Conservation (phyloP, 345 rosid species). For the Conringia planisiliqua region DNA sequence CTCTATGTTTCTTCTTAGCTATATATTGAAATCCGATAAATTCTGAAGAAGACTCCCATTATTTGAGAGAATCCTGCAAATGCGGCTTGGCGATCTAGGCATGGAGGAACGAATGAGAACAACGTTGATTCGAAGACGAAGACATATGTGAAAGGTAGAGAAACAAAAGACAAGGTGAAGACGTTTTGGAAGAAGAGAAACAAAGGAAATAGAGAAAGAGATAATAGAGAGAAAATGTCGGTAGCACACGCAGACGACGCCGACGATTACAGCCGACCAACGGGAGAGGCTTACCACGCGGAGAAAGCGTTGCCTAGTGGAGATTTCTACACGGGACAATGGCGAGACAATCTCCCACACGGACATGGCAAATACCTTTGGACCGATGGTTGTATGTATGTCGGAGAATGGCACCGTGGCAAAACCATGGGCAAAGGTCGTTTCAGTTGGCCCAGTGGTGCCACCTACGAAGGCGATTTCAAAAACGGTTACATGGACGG, state of each 20-base stretch:
- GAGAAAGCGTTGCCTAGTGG: constrained; percentile 64
- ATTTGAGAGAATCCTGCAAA: neutral
- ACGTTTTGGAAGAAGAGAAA: constrained; percentile 29
- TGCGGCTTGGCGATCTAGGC: constrained; percentile 12
- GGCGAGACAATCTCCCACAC: constrained; percentile 66
- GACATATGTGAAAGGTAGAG: constrained; percentile 27
- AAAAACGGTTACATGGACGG: constrained; percentile 89
- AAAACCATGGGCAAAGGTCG: constrained; percentile 76
- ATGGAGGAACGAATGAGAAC: constrained; percentile 24
- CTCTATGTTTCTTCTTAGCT: neutral
- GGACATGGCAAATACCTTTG: constrained; percentile 85
- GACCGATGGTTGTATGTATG: constrained; percentile 94
- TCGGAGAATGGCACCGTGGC: constrained; percentile 82
- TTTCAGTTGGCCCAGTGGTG: constrained; percentile 92
- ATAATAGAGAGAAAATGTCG: constrained; percentile 47
- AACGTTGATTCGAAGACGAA: constrained; percentile 12
- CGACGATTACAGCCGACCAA: constrained; percentile 47
- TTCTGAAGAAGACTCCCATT: neutral
- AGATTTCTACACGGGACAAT: constrained; percentile 84
- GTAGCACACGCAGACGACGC: constrained; percentile 94
- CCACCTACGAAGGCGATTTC: constrained; percentile 96
- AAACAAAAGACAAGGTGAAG: constrained; percentile 1
- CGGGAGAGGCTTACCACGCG: constrained; percentile 42
- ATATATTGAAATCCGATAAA: neutral
- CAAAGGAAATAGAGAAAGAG: constrained; percentile 7